Percentiles rank a stretch among this genome's conserved stretches.
phyloP scores from a whole-genome alignment of 345 rosid species.

The Gossypium turneri region DNA sequence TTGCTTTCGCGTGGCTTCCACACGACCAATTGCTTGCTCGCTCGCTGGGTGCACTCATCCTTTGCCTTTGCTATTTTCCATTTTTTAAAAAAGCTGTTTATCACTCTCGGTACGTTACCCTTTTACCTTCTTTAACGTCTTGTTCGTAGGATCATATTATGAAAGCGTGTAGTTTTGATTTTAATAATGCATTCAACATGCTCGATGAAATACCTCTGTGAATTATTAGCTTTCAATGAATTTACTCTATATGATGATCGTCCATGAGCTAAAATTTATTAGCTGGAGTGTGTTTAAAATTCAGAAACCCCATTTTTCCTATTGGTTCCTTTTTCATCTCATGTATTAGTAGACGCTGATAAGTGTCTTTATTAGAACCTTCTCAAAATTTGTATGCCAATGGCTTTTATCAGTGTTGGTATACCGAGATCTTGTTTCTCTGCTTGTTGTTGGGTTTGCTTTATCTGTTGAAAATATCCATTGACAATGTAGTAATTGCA shows the following conservation, averaged over 20 bases:
- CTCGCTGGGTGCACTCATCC: not conserved
- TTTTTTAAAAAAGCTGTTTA: not conserved
- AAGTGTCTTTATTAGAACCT: not conserved
- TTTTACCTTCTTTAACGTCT: not conserved
- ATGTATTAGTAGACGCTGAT: not conserved
- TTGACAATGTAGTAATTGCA: not conserved
- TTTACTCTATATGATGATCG: not conserved
- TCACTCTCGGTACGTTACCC: not conserved
- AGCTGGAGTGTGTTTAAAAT: not conserved
- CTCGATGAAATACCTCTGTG: conserved; percentile 3
- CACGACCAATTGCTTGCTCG: not conserved
- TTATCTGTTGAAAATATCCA: not conserved
- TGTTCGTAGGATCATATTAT: not conserved
- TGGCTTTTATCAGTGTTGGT: not conserved
- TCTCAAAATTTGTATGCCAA: not conserved
- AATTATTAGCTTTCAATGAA: not conserved
- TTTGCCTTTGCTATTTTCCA: not conserved
- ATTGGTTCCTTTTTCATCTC: not conserved
- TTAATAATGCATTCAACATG: not conserved
- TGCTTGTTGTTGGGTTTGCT: not conserved
- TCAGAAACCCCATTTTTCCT: not conserved
- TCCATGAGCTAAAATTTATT: not conserved
- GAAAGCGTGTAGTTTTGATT: not conserved
- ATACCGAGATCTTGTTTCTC: not conserved
- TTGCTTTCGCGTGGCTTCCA: not conserved